Evolutionary conservation across 2,329 filamentous ascomycete species (phyloP).

Genomic region (Aureobasidium subglaciale): DNA sequence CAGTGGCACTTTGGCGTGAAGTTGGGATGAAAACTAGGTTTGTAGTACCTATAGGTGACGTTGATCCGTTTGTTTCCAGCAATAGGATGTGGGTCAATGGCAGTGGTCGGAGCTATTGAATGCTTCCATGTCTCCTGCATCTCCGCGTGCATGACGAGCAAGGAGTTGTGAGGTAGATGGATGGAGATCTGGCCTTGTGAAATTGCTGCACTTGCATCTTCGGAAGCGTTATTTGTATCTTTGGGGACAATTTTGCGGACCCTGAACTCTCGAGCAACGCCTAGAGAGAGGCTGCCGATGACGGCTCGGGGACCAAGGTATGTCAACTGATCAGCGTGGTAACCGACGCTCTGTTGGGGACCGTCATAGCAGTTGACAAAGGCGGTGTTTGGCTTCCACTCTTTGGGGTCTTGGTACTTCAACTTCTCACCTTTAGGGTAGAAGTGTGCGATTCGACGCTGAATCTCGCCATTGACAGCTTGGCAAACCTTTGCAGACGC

Average conservation of each 20-base stretch:
- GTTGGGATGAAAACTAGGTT: constrained; percentile 65
- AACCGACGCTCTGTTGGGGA: constrained; percentile 74
- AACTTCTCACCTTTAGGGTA: constrained; percentile 69
- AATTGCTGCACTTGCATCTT: constrained; percentile 43
- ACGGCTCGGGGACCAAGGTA: constrained; percentile 84
- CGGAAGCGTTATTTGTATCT: constrained; percentile 41
- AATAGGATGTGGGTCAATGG: constrained; percentile 78
- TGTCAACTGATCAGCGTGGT: constrained; percentile 86
- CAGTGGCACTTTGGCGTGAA: constrained; percentile 75
- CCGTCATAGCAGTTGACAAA: constrained; percentile 94
- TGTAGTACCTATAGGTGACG: constrained; percentile 87
- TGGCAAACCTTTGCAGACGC: constrained; percentile 64
- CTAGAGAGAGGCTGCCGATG: constrained; percentile 84
- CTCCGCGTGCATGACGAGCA: constrained; percentile 92
- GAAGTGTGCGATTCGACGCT: constrained; percentile 57
- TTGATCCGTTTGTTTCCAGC: constrained; percentile 79
- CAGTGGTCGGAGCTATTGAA: constrained; percentile 63
- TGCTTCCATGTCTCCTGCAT: constrained; percentile 99
- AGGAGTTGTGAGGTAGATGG: constrained; percentile 87
- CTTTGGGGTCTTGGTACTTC: constrained; percentile 62
- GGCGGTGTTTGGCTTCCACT: constrained; percentile 80
- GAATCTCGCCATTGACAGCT: constrained; percentile 72
- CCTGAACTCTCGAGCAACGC: constrained; percentile 88
- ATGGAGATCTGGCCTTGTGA: constrained; percentile 82
- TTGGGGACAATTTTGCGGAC: constrained; percentile 66